Evolutionary conservation across 148 eudicot species (phyloP), one percentile per base, ranked within the genome.

Genomic region (Silene latifolia): DNA sequence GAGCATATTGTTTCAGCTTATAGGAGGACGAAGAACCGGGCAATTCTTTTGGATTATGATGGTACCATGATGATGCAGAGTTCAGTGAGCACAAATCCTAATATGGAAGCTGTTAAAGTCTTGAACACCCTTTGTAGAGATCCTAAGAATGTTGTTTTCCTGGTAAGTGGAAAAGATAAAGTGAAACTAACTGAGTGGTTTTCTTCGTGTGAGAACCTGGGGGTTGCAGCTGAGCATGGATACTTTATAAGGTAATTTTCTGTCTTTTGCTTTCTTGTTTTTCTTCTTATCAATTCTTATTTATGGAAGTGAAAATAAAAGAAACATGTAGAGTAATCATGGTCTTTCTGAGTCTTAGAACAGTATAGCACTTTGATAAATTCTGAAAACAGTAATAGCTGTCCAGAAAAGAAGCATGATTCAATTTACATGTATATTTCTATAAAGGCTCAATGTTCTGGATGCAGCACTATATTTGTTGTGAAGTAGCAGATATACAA

Each of bases 191-290:
- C 82, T 1, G 90, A 83, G 72, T 92, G 93, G 98, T 90, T 92
- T 86, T 84, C 90, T 13, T 81, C 92, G 11, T 90, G 95, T 76
- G 88, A 86, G 25, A 85, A 81, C 53, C 79, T 92, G 51, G 98
- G 92, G 4, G 76, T 92, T 75, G 98, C 93, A 60, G 98, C 98
- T 25, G 98, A 92, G 82, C 98, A 92, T 81, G 98, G 98, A 32
- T 90, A 87, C 81, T 92, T 90, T 77, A 72, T 92, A 23, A 90
- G 95, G 93, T 92, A 82, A 15, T 24, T 32, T 21, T 54, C 35
- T 24, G 18, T 13, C 42, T 58, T 73, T 25, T 61, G 8, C 60
- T 32, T 61, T 79, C 19, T 3, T 56, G 53, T 19, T 8, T 74
- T 68, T 27, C 35, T 42, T 70, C 70, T 19, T 29, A 21, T 63